Evolutionary conservation across 306 rosid genomes (phyloP), one percentile per base, ranked within the genome.

Genomic region (Cicer yamashitae): DNA sequence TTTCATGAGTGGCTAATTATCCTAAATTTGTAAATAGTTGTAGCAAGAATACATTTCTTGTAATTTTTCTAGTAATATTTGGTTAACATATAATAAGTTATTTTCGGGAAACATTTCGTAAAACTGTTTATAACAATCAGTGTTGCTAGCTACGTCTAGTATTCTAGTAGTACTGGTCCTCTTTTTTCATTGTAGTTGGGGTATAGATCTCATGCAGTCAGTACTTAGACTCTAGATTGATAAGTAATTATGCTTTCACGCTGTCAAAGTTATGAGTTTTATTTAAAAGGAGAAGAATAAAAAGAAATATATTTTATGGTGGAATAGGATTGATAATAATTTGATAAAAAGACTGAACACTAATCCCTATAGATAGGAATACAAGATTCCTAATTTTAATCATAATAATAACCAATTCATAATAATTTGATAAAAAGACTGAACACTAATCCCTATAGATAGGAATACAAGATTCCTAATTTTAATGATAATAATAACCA

Each of bases 221-320:
- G 57, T 53, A 46, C 63, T 25, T 63, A 30, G 68, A 71, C 25
- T 71, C 18, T 75, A 59, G 61, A 54, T 69, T 58, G 47, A 67
- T 61, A 12, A 68, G 34, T 17, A 48, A 63, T 44, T 85, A 62
- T 47, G 43, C 34, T 75, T 76, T 59, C 67, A 74, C 70, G 68
- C n/a, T 48, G 7, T 48, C n/a, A 15, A 5, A 48, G 30, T 53
- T 15, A 17, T 8, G 22, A 30, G 25, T 0, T 14, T 53, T 18
- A 53, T 30, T 15, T 3, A 7, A 53, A 53, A 52, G 58, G 57
- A 48, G 54, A 17, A 30, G 22, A 15, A 52, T 52, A 52, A 52
- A 8, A 17, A 17, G 0, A 52, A 15, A 7, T 53, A 53, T 3
- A 53, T 7, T 3, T 15, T 53, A 52, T 52, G 14, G 59, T 53